Evolutionary conservation across 176 grass and related monocot genomes (phyloP).

Genomic region (Puccinellia tenuiflora): DNA sequence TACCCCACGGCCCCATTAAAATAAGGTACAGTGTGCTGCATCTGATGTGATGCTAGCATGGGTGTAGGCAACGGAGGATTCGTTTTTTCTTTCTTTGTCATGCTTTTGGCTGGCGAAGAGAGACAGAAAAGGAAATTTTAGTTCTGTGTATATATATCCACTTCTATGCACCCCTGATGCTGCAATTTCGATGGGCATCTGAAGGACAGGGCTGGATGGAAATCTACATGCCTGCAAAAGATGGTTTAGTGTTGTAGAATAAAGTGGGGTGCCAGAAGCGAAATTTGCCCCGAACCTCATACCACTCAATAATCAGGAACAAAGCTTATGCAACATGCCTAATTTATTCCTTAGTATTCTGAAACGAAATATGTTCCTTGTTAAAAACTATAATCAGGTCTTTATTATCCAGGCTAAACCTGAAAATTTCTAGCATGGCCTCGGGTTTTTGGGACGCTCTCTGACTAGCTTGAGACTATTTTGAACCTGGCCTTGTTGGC

Average conservation of each 20-base stretch:
- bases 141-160: background rate
- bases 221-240: background rate
- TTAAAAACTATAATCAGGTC: background rate
- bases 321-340: background rate
- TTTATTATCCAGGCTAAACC: background rate
- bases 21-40: background rate
- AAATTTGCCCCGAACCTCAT: background rate
- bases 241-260: background rate
- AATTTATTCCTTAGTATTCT: background rate
- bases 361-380: background rate
- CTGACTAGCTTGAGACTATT: background rate
- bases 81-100: background rate
- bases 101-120: background rate
- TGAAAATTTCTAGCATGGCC: background rate
- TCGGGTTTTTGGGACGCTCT: background rate
- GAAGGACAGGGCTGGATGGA: background rate
- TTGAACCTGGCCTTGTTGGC: background rate
- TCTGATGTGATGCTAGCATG: background rate
- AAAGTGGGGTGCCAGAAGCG: background rate
- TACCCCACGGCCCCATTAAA: constrained; percentile 11
- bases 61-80: background rate
- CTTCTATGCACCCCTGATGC: background rate
- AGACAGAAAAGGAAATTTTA: background rate
- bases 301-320: background rate
- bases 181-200: background rate